These are phyloP conservation scores for Schwanniomyces sp. DNA, from an alignment of 805 yeast species.

Conservation along the genomic window DNA sequence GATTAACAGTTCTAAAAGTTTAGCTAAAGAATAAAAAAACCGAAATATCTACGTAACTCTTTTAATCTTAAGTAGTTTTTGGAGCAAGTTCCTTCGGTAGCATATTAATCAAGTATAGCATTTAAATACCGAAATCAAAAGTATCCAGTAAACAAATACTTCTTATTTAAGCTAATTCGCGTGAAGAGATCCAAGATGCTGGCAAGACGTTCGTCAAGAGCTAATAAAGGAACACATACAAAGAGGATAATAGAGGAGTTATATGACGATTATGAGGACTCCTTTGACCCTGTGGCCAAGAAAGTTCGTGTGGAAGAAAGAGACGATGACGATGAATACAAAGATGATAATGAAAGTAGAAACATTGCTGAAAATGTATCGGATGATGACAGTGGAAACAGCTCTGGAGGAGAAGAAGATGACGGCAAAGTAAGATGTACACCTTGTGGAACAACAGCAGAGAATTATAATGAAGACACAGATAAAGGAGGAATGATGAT, in stretches of 20 bases:
- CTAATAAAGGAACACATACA: constrained; percentile 42
- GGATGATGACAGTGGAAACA: constrained; percentile 6
- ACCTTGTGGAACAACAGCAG: constrained; percentile 61
- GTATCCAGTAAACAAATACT: not conserved
- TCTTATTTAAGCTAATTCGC: not conserved
- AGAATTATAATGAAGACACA: constrained; percentile 56
- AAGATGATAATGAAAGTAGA: constrained; percentile 10
- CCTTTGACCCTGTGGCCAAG: not conserved
- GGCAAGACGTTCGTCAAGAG: constrained; percentile 33
- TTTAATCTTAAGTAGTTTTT: not conserved
- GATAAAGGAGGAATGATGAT: constrained; percentile 59
- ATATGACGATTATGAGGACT: constrained; percentile 6
- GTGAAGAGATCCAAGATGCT: constrained; percentile 2
- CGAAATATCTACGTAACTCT: not conserved
- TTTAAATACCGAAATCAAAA: not conserved
- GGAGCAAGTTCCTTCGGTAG: not conserved
- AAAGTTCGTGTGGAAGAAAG: constrained; percentile 1
- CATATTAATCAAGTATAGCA: not conserved
- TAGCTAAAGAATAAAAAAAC: not conserved
- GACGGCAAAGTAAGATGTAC: constrained; percentile 55
- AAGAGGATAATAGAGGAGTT: constrained; percentile 24
- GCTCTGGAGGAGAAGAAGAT: constrained; percentile 10
- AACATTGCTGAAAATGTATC: constrained; percentile 7
- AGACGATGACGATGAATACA: constrained; percentile 7
- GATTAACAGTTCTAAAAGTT: not conserved